Conservation (phyloP, 169 alveolate genomes). For the Plasmodium coatneyi region DNA sequence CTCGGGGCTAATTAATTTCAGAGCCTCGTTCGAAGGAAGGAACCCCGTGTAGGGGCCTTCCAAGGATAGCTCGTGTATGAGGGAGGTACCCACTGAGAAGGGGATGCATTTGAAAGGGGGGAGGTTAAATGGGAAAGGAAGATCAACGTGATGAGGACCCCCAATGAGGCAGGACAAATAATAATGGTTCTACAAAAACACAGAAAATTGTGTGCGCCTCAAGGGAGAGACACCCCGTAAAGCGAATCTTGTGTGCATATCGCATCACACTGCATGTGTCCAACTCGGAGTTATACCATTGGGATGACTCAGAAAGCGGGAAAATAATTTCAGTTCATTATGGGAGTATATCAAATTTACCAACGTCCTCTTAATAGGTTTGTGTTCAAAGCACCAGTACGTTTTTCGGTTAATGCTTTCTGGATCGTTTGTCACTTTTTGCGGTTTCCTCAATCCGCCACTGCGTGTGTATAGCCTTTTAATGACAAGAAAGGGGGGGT, state of each 20-base stretch:
- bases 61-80: conserved; percentile 82
- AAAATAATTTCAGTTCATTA: conserved; percentile 57
- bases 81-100: conserved; percentile 75
- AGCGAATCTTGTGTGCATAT: background rate
- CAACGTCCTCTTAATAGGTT: conserved; percentile 79
- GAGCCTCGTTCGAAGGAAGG: conserved; percentile 80
- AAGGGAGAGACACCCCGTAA: background rate
- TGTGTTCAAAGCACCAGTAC: conserved; percentile 86
- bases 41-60: conserved; percentile 88
- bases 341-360: conserved; percentile 75
- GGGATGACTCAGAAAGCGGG: conserved; percentile 48
- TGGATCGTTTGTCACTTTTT: conserved; percentile 82
- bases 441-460: conserved; percentile 75
- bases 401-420: conserved; percentile 82
- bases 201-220: background rate
- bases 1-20: conserved; percentile 63
- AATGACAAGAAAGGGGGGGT: conserved; percentile 4
- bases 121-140: background rate
- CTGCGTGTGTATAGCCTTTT: conserved; percentile 68
- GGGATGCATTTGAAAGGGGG: background rate
- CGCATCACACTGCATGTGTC: background rate
- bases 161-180: background rate
- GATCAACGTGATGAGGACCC: background rate
- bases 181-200: background rate
- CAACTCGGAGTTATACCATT: conserved; percentile 11